Percentiles rank a stretch among this genome's conserved stretches.
Evolutionary conservation across 2,329 filamentous ascomycete genomes (phyloP).

Genomic region (Ascochyta fabae): DNA sequence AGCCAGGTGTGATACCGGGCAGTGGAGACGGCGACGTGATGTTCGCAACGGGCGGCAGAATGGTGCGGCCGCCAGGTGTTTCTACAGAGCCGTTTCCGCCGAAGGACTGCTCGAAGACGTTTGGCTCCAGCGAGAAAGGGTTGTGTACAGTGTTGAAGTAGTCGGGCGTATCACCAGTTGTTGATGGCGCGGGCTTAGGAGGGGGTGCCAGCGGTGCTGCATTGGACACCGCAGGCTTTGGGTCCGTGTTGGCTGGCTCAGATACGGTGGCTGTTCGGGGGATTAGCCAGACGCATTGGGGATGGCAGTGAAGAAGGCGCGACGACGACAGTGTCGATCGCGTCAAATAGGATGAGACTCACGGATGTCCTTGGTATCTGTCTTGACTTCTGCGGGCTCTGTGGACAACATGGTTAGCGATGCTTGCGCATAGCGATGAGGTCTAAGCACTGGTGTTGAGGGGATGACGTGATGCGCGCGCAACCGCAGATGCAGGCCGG

Average conservation of each 20-base stretch:
- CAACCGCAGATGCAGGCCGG: slow-evolving; percentile 12
- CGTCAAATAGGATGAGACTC: slow-evolving; percentile 7
- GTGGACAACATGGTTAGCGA: slow-evolving; percentile 28
- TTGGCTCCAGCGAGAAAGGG: slow-evolving; percentile 79
- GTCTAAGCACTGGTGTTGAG: neutral
- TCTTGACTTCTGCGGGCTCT: slow-evolving; percentile 36
- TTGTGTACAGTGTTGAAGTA: slow-evolving; percentile 60
- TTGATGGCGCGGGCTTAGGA: slow-evolving; percentile 53
- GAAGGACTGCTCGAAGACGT: slow-evolving; percentile 97
- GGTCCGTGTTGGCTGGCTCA: slow-evolving; percentile 31
- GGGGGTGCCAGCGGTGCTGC: slow-evolving; percentile 60
- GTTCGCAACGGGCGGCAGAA: slow-evolving; percentile 87
- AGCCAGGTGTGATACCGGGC: slow-evolving; percentile 76
- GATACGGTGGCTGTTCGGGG: slow-evolving; percentile 25
- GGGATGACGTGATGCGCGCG: slow-evolving; percentile 23
- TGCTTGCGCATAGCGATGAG: slow-evolving; percentile 15
- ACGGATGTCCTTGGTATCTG: slow-evolving; percentile 16
- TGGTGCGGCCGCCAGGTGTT: slow-evolving; percentile 74
- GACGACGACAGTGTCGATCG: slow-evolving; percentile 2
- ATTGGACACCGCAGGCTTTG: slow-evolving; percentile 50
- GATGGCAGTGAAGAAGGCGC: slow-evolving; percentile 9
- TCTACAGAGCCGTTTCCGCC: slow-evolving; percentile 58
- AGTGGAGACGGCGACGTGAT: slow-evolving; percentile 87
- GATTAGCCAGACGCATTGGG: slow-evolving; percentile 25
- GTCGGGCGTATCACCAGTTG: slow-evolving; percentile 54